Percentiles rank a stretch among this genome's conserved stretches.
Conservation (phyloP, 805 yeast genomes). For the Candida railenensis region DNA sequence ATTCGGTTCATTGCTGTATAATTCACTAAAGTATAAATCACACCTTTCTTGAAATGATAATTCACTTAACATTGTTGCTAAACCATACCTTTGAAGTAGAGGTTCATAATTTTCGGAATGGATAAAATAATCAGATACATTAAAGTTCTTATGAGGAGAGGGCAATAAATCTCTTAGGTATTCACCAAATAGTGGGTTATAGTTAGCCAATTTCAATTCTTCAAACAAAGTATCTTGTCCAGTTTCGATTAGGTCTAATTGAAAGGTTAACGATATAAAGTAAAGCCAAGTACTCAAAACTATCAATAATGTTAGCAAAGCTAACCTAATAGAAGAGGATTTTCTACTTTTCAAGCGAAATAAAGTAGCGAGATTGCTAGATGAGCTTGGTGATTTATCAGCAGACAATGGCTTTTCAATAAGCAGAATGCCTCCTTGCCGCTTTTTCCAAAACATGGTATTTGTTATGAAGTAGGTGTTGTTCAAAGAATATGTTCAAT, state of each 20-base stretch:
- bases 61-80: constrained; percentile 10
- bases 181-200: background rate
- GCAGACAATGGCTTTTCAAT: background rate
- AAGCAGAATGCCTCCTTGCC: background rate
- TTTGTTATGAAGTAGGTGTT: too few relatives aligned
- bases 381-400: background rate
- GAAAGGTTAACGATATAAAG: background rate
- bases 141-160: constrained; percentile 1
- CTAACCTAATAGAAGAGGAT: background rate
- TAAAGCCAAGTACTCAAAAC: background rate
- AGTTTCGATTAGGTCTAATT: background rate
- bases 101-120: constrained; percentile 3
- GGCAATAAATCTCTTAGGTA: background rate
- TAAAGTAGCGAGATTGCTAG: background rate
- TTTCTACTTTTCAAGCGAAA: background rate
- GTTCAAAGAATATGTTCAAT: too few relatives aligned
- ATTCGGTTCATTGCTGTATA: constrained; percentile 9
- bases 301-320: background rate
- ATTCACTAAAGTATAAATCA: constrained; percentile 18
- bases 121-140: background rate
- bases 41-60: constrained; percentile 15
- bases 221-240: background rate
- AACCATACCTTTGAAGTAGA: background rate
- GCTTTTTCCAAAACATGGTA: constrained; percentile 1
- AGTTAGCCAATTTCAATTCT: background rate